Evolutionary conservation across 2,329 filamentous ascomycete species (phyloP), one percentile per base, ranked within the genome.

Genomic region (Pyrenophora seminiperda): DNA sequence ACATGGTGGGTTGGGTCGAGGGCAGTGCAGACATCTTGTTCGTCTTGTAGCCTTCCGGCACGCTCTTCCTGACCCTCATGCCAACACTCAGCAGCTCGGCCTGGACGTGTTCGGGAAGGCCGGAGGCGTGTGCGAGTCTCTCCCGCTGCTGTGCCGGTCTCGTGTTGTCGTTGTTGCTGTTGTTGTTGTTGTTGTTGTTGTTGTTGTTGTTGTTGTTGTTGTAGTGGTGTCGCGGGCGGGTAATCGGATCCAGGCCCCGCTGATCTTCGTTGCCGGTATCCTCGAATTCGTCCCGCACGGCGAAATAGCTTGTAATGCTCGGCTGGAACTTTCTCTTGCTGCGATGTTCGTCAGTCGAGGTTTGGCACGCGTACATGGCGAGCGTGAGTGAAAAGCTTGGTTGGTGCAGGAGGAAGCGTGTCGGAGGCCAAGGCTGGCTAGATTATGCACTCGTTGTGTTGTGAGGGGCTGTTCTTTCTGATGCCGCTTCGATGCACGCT

Each of bases 31-130:
- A 42, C 32, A 61, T 73, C 57, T 65, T 77, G 72, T 82, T 82
- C 1, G 90, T 96, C 77, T 96, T 95, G 81, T 97, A 97, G 52
- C 93, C 93, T 71, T 97, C 92, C 0, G 91, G 88, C 6, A 97
- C 89, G 9, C 89, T 89, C 77, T 97, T 97, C 69, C 93, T 88
- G 41, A 97, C 83, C 18, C 93, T 87, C 91, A 97, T 97, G 65
- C 93, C 93, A 58, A 97, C 93, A 64, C 83, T 90, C 33, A 97
- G 80, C n/a, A 97, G 85, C 55, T 89, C 89, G 29, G 91, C 82
- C 73, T 96, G 90, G 24, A 95, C 80, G 6, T 79, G 79, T 18
- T 80, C 73, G 1, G 90, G 85, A 11, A 92, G 78, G 3, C 71
- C 63, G 3, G 84, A 83, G n/a, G 69, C 53, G 38, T 62, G 52